Percentiles rank a stretch among this genome's conserved stretches.
Conservation (phyloP, 352 stramenopile species). For the Phytophthora pisi region DNA sequence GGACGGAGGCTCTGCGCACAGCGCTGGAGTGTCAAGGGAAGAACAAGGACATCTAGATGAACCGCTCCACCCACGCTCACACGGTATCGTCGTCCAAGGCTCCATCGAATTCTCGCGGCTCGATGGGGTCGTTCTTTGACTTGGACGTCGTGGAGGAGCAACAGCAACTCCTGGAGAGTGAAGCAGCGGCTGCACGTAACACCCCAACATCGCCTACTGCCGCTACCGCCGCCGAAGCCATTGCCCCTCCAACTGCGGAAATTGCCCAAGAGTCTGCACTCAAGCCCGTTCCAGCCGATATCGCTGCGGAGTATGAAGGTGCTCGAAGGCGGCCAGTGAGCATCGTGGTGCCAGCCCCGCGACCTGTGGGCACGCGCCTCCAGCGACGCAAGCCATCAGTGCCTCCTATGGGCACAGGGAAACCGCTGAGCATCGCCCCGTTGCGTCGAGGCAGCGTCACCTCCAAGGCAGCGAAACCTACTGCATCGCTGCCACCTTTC, state of each 20-base stretch:
- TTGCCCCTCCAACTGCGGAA: constrained; percentile 18
- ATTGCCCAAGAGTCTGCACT: constrained; percentile 31
- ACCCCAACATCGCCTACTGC: constrained; percentile 25
- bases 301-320: constrained; percentile 27
- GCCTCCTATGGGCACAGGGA: constrained; percentile 3
- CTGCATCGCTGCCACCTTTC: constrained; percentile 11
- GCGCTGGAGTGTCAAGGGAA: constrained; percentile 24
- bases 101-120: constrained; percentile 16
- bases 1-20: constrained; percentile 33
- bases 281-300: constrained; percentile 29
- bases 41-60: constrained; percentile 18
- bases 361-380: constrained; percentile 12
- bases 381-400: constrained; percentile 28
- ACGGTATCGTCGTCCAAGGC: constrained; percentile 28
- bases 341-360: constrained; percentile 5
- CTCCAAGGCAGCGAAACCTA: constrained; percentile 4
- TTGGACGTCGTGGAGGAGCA: constrained; percentile 20
- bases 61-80: constrained; percentile 17
- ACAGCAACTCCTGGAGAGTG: constrained; percentile 24
- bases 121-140: constrained; percentile 24
- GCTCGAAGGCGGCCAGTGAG: constrained; percentile 16
- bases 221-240: constrained; percentile 15
- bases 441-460: constrained; percentile 10
- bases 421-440: constrained; percentile 1
- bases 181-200: constrained; percentile 19